Conservation (phyloP, 164 flowering plant genomes). For the Cinnamomum micranthum region DNA sequence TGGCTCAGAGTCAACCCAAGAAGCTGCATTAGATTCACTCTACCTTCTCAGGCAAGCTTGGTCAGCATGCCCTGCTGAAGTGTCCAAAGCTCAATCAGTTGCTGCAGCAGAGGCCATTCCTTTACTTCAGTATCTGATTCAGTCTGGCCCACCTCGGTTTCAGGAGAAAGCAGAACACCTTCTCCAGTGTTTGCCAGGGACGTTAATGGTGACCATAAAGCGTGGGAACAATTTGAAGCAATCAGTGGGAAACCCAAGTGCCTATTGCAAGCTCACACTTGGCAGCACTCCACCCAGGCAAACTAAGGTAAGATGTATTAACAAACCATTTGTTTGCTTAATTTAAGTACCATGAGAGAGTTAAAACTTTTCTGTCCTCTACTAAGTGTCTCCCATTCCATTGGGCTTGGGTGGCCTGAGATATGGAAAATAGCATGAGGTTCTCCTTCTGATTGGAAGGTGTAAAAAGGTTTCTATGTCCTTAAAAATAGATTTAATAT, state of each 20-base stretch:
- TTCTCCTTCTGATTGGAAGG: no score
- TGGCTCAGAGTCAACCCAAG: constrained; percentile 90
- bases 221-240: constrained; percentile 98
- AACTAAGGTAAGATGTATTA: constrained; percentile 55
- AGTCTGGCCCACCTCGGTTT: constrained; percentile 96
- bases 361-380: no score
- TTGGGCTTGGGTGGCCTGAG: neutral
- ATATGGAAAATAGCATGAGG: neutral
- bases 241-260: constrained; percentile 94
- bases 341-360: no score
- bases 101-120: constrained; percentile 98
- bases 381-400: no score
- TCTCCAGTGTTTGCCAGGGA: constrained; percentile 96
- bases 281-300: constrained; percentile 75
- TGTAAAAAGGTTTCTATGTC: no score
- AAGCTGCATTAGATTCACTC: constrained; percentile 89
- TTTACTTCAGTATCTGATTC: constrained; percentile 81
- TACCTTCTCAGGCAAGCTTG: constrained; percentile 95
- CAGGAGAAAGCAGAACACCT: constrained; percentile 95
- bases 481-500: no score
- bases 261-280: constrained; percentile 86
- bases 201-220: constrained; percentile 77
- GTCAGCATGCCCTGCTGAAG: constrained; percentile 98
- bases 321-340: neutral
- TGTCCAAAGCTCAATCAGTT: constrained; percentile 85